A percentile compares a stretch with the other conserved stretches of the same genome.
phyloP scores from a whole-genome alignment of 768 basidiomycete species.

The Floccularia luteovirens region DNA sequence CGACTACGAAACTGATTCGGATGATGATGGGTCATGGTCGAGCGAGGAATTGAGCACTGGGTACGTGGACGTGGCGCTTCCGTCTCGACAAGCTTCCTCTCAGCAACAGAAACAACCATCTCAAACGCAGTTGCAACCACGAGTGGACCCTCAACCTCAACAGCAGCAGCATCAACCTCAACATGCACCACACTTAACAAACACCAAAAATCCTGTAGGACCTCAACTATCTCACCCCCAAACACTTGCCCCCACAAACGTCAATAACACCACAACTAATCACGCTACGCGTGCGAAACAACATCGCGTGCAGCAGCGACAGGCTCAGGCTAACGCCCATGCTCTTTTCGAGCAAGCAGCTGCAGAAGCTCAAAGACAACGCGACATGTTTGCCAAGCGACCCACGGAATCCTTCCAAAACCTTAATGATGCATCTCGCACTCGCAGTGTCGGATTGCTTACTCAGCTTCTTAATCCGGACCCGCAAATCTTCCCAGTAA shows the following conservation, averaged over 20 bases:
- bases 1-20: slow-evolving; percentile 45
- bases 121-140: slow-evolving; percentile 5
- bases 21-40: slow-evolving; percentile 48
- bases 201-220: slow-evolving; percentile 6
- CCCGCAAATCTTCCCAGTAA: slow-evolving; percentile 47
- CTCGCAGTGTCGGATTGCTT: slow-evolving; percentile 45
- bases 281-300: slow-evolving; percentile 12
- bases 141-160: slow-evolving; percentile 8
- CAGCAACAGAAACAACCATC: background rate
- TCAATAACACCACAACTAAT: background rate
- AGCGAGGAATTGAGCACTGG: slow-evolving; percentile 46
- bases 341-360: slow-evolving; percentile 38
- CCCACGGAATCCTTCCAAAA: slow-evolving; percentile 62
- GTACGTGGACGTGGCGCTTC: background rate
- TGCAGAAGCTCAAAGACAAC: slow-evolving; percentile 53
- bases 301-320: slow-evolving; percentile 6
- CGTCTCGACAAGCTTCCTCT: background rate
- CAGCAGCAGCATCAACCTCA: slow-evolving; percentile 11
- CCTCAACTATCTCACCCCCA: slow-evolving; percentile 11
- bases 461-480: slow-evolving; percentile 70
- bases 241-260: background rate
- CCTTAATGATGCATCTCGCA: slow-evolving; percentile 22
- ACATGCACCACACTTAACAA: slow-evolving; percentile 7
- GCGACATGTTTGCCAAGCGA: slow-evolving; percentile 68
- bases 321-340: slow-evolving; percentile 12